Conservation (phyloP, 2,329 filamentous ascomycete genomes). For the Phaeosphaeriaceae sp. region DNA sequence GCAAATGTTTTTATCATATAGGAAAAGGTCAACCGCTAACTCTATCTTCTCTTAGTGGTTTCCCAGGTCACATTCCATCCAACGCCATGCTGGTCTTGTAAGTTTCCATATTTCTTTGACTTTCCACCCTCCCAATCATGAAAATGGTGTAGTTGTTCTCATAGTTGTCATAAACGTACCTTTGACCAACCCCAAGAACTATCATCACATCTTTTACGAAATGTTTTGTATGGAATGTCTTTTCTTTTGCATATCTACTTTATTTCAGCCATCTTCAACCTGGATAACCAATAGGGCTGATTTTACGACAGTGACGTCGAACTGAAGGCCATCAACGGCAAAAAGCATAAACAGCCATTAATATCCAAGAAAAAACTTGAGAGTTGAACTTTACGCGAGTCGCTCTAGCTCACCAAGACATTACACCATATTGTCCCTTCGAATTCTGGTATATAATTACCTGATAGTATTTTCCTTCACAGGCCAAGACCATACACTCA, state of each 20-base stretch:
- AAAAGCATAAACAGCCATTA: slow-evolving; percentile 43
- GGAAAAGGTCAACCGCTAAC: slow-evolving; percentile 26
- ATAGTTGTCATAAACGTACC: too few species aligned
- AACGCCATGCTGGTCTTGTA: slow-evolving; percentile 83
- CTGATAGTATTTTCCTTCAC: not conserved
- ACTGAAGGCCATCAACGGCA: slow-evolving; percentile 68
- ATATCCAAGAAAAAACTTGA: not conserved
- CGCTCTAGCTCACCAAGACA: too few species aligned
- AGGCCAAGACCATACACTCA: too few species aligned
- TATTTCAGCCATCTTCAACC: slow-evolving; percentile 1
- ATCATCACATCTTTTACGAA: too few species aligned
- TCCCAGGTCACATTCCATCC: slow-evolving; percentile 77
- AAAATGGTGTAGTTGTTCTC: too few species aligned
- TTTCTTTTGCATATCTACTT: not conserved
- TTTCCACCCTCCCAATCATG: not conserved
- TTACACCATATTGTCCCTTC: not conserved
- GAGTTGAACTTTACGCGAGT: not conserved
- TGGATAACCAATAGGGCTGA: slow-evolving; percentile 13
- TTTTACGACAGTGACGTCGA: slow-evolving; percentile 65
- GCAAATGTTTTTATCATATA: slow-evolving; percentile 15
- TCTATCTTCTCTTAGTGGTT: slow-evolving; percentile 63
- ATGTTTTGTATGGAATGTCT: too few species aligned
- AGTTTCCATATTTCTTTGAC: slow-evolving; percentile 49
- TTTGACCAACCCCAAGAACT: too few species aligned
- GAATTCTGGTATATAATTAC: not conserved